Evolutionary conservation across 2,329 filamentous ascomycete species (phyloP), one percentile per base, ranked within the genome.

Genomic region (Hymenoscyphus albidus): DNA sequence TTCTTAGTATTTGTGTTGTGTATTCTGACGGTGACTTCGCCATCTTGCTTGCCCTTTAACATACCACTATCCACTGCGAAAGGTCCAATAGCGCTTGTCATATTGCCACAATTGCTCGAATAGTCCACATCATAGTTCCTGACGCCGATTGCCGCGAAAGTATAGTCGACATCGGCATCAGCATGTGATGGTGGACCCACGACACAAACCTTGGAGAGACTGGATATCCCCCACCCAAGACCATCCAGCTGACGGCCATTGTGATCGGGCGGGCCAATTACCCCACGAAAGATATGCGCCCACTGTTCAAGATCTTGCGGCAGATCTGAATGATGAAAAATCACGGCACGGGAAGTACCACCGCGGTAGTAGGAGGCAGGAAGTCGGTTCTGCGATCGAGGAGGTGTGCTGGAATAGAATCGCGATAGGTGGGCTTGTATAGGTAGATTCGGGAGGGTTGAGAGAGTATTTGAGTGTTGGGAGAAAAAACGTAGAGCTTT

Each of bases 31-130:
- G 78, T 83, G 1, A 79, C 77, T 22, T 75, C 72, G 2, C 69
- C 70, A 3, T 38, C 71, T 7, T 6, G 27, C 38, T 42, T 59
- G 7, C 5, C 14, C 38, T 40, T n/a, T 3, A 42, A n/a, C 1
- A 88, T 67, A 2, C 82, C 79, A 31, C 80, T 75, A 70, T 89
- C 83, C 13, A 87, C 78, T 2, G 85, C 86, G 71, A 85, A 88
- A 0, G 89, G 88, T 0, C 88, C 90, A 57, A 92, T 82, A 0
- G 85, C 82, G 51, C 83, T 81, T 5, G 81, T 85, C 87, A 92
- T 89, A 74, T 92, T 92, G n/a, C 89, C 89, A 73, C 89, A 92
- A 70, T 91, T 92, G 31, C 88, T 86, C 0, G 86, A 85, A 70
- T 85, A 82, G 71, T 92, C 89, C 2, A 92, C 80, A 39, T 79